Evolutionary conservation across 129 eudicot genomes (phyloP), one percentile per base, ranked within the genome.

Genomic region (Lactuca sativa): DNA sequence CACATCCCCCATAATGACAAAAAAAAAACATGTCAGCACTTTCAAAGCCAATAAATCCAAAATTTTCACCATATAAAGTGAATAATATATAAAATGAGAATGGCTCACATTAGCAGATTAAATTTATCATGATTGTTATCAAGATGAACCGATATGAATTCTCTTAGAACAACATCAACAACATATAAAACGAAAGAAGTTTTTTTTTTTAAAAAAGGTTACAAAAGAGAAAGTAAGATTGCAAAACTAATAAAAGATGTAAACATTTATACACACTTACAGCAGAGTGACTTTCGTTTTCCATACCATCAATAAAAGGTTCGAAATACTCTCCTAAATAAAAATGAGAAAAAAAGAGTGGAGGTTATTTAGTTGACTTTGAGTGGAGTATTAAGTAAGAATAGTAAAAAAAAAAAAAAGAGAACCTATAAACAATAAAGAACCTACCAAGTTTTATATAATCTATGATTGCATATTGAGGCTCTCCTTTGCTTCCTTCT

Each of bases 61-160:
- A 52, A 60, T 36, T 54, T 48, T 43, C 72, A 1, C 6, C 18
- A 68, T 34, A 34, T 31, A 36, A 56, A 34, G 51, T n/a, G 64
- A 66, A 41, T 9, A 58, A 15, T 16, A 32, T 21, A 2, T 13
- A 10, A 64, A 36, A 34, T 62, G n/a, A n/a, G n/a, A n/a, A 72
- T 41, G 1, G 76, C 97, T 85, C 38, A 93, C 98, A 89, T 89
- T 59, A 93, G 84, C 57, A 93, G 86, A 69, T 85, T 93, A 73
- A 89, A 93, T 74, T 93, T 93, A 74, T 93, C 98, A 61, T 85
- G 84, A 69, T 93, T 87, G 76, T 82, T 81, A 54, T 82, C 87
- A 72, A 93, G 98, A 80, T 93, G 98, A 61, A 93, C 97, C 68
- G 89, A 80, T 59, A 93, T 71, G 70, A 76, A 89, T 4, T 93